Conservation (phyloP, 768 basidiomycete species). For the Suillus brevipes region DNA sequence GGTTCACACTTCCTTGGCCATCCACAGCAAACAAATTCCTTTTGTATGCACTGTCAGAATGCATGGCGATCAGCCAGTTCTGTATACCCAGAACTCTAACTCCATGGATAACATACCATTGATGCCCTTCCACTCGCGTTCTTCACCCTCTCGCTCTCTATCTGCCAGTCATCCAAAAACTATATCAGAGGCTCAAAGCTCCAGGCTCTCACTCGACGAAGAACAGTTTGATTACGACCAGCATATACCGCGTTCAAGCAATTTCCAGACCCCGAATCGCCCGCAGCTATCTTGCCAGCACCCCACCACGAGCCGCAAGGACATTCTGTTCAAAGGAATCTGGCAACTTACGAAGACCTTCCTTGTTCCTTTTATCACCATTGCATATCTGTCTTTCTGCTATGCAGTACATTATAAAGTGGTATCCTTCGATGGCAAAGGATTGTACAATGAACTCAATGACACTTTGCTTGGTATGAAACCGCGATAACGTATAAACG, state of each 20-base stretch:
- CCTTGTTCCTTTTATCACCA: conserved; percentile 11
- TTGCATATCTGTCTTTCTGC: conserved; percentile 16
- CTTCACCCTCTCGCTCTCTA: not conserved
- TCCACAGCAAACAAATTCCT: too few relatives aligned
- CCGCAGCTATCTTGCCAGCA: not conserved
- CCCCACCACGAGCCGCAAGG: not conserved
- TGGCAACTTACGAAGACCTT: conserved; percentile 5
- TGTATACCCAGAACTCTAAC: not conserved
- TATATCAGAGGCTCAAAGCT: not conserved
- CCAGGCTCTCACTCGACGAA: not conserved
- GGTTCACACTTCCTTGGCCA: not conserved
- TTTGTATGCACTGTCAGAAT: too few relatives aligned
- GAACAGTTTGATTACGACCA: not conserved
- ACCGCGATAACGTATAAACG: not conserved
- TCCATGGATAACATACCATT: not conserved
- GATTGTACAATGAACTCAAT: conserved; percentile 19
- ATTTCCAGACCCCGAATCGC: not conserved
- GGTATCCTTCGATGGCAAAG: conserved; percentile 26
- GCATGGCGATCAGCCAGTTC: not conserved
- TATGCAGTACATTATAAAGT: conserved; percentile 22
- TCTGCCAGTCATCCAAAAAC: not conserved
- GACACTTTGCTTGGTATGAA: conserved; percentile 18
- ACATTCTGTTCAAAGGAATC: not conserved
- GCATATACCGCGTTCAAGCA: not conserved
- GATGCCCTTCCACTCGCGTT: not conserved